Percentiles rank a stretch among this genome's conserved stretches.
Evolutionary conservation across 2,329 filamentous ascomycete species (phyloP).

Genomic region (Onygena corvina): DNA sequence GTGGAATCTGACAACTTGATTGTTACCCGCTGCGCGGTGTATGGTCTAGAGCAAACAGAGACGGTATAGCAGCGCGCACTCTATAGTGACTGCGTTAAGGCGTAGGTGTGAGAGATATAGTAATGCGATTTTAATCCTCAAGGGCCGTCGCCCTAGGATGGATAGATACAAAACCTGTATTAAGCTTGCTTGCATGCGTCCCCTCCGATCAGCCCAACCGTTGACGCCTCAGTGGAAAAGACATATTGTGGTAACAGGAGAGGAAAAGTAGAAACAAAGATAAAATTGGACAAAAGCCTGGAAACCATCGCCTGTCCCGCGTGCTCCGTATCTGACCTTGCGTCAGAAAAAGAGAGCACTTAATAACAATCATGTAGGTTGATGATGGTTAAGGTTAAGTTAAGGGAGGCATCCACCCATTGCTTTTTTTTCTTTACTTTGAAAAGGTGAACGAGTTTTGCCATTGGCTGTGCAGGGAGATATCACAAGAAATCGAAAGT

Average conservation of each 20-base stretch:
- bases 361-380: neutral
- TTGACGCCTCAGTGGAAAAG: neutral
- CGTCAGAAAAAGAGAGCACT: neutral
- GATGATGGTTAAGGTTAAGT: too few relatives aligned
- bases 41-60: too few relatives aligned
- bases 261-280: neutral
- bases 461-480: neutral
- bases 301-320: constrained; percentile 2
- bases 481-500: neutral
- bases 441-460: neutral
- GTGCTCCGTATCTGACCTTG: constrained; percentile 2
- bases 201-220: neutral
- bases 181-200: neutral
- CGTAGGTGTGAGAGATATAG: neutral
- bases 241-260: neutral
- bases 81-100: too few relatives aligned
- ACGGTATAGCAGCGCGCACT: too few relatives aligned
- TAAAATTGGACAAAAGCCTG: neutral
- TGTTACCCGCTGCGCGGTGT: too few relatives aligned
- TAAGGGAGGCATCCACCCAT: constrained; percentile 2
- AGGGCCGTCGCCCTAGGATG: neutral
- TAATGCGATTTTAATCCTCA: neutral
- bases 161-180: neutral
- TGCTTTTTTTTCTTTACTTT: too few relatives aligned
- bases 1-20: too few relatives aligned